Base-by-base conservation (phyloP, 164 flowering plant genomes). In the Malania oleifera region DNA sequence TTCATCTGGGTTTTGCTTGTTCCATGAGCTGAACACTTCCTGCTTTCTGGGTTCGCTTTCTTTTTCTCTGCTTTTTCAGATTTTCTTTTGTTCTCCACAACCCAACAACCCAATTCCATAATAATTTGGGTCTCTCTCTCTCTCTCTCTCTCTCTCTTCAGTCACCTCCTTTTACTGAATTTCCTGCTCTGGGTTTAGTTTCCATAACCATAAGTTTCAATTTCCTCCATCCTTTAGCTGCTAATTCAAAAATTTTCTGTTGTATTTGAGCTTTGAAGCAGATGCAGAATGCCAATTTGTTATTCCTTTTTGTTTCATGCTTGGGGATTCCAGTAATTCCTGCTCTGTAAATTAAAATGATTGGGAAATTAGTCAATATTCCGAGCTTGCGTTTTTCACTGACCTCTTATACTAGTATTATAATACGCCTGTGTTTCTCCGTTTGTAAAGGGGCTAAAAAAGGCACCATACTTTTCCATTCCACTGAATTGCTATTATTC, bases 41-140 rank as follows among this genome's bases (percentile, higher is more conserved):
- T 15, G 39, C 25, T 54, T 39, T 48, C 47, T 43, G 51, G 45
- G 62, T 64, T 43, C 28, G 7, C 23, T 48, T 27, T 50, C 55
- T 31, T 57, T n/a, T 5, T 13, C 37, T 9, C 7, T 20, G 17
- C 54, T 50, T 17, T 27, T 17, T 19, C 19, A 8, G 8, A 13
- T 41, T 43, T 53, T 20, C 47, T 27, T 19, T 20, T 22, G 22
- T 27, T 25, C 19, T 31, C 60, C 45, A 47, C 24, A 45, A 49
- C 38, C 25, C 51, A 24, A 15, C 19, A 18, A 14, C 1, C 20
- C 35, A 27, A 28, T 15, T 28, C 22, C 22, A 17, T 29, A 15
- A 48, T 39, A n/a, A 14, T 27, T 47, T 57, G 45, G 40, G 28
- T 29, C 38, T 35, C 19, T 37, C 37, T 53, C 48, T n/a, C 48